A percentile compares a stretch with the other conserved stretches of the same genome.
Evolutionary conservation across 2,329 filamentous ascomycete species (phyloP).

Genomic region (Alternaria triticina): DNA sequence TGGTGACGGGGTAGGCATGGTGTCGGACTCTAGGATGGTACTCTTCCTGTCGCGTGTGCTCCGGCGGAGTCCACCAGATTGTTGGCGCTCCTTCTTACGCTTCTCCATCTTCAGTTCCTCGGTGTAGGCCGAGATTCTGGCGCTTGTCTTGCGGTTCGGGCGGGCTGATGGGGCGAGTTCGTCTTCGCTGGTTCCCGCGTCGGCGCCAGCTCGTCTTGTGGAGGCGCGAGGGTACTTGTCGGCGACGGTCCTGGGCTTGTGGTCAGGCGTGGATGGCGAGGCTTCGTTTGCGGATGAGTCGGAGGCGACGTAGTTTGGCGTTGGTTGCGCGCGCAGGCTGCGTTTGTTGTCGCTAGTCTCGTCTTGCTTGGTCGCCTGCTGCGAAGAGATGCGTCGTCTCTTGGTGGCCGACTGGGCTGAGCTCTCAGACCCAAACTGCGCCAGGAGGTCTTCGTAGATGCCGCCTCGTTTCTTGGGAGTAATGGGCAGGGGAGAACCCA

Average conservation of each 20-base stretch:
- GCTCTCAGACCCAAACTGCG: constrained; percentile 37
- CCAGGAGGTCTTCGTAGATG: constrained; percentile 32
- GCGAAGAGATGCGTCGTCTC: constrained; percentile 24
- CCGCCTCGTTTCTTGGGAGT: constrained; percentile 36
- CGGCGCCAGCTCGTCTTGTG: neutral
- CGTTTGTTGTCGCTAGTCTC: constrained; percentile 18
- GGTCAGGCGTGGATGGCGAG: neutral
- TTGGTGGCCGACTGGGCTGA: constrained; percentile 43
- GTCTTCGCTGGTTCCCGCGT: constrained; percentile 29
- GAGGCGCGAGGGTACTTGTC: neutral
- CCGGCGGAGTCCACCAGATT: constrained; percentile 23
- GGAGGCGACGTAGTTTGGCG: constrained; percentile 7
- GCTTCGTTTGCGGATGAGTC: constrained; percentile 9
- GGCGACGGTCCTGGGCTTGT: neutral
- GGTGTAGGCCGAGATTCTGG: constrained; percentile 18
- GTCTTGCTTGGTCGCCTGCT: neutral
- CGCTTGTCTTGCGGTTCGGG: constrained; percentile 16
- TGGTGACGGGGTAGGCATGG: constrained; percentile 18
- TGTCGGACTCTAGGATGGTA: constrained; percentile 42
- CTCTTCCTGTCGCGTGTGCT: constrained; percentile 33
- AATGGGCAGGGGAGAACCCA: constrained; percentile 26
- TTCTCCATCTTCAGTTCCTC: constrained; percentile 45
- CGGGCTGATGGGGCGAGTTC: constrained; percentile 24
- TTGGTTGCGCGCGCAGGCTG: constrained; percentile 1
- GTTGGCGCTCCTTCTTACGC: constrained; percentile 20